phyloP scores from a whole-genome alignment of 1,284 basidiomycete species.

The Irpex sp. region DNA sequence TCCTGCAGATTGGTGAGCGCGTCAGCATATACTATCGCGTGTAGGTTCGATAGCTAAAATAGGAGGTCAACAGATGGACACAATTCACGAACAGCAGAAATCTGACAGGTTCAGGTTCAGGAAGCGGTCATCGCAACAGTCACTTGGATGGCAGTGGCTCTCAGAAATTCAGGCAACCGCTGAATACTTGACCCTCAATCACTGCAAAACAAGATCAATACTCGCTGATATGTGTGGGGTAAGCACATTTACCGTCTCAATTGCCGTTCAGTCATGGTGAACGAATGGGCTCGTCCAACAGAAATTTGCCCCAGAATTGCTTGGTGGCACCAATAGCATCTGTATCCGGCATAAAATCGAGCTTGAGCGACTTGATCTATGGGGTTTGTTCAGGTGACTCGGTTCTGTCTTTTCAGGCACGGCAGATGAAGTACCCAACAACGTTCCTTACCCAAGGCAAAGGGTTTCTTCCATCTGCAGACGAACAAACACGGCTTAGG shows the following conservation, averaged over 20 bases:
- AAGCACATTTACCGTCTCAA: slow-evolving; percentile 7
- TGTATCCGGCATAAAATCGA: neutral
- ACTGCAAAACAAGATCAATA: slow-evolving; percentile 39
- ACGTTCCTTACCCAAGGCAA: neutral
- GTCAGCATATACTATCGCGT: neutral
- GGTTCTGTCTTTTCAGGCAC: neutral
- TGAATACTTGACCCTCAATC: slow-evolving; percentile 40
- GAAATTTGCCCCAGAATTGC: neutral
- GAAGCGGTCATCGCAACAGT: neutral
- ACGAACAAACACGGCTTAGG: neutral
- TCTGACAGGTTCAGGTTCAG: neutral
- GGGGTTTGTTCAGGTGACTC: neutral
- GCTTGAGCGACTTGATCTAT: neutral
- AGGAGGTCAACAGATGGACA: neutral
- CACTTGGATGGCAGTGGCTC: slow-evolving; percentile 32
- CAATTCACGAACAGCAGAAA: neutral
- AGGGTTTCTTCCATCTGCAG: neutral
- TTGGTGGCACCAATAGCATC: neutral
- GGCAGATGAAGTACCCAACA: neutral
- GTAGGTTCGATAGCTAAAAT: neutral
- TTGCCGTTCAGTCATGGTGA: neutral
- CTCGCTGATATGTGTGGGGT: slow-evolving; percentile 30
- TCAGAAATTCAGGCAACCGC: slow-evolving; percentile 46
- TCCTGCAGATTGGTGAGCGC: slow-evolving; percentile 43
- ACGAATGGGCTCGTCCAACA: neutral